These are phyloP conservation scores for Antitrichia curtipendula DNA, from an alignment of 225 moss, liverwort and hornwort species.

Conservation along the genomic window DNA sequence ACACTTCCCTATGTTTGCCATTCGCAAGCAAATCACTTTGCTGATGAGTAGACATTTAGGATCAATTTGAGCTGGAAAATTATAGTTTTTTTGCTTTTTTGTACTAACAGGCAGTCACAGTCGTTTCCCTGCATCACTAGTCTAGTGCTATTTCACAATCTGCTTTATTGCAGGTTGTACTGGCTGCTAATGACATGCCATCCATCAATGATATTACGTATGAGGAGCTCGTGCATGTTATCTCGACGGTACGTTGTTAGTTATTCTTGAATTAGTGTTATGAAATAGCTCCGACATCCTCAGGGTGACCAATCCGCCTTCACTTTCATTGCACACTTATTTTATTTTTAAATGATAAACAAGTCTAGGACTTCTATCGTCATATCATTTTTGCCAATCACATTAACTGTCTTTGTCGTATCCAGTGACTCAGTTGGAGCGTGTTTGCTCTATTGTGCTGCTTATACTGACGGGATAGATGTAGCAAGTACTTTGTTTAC, in stretches of 20 bases:
- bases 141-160: not conserved
- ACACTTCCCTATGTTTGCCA: not conserved
- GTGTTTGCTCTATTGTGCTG: not conserved
- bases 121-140: not conserved
- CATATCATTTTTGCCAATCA: not conserved
- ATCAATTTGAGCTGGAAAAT: not conserved
- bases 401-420: not conserved
- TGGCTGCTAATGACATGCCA: slow-evolving; percentile 89
- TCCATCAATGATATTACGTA: slow-evolving; percentile 92
- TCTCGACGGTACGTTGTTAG: slow-evolving; percentile 42
- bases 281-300: not conserved
- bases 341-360: not conserved
- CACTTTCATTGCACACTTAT: not conserved
- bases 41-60: not conserved
- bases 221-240: slow-evolving; percentile 62
- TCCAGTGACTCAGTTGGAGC: not conserved
- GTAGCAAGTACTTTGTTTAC: not conserved
- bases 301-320: not conserved
- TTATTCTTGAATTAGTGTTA: not conserved
- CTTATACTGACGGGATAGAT: not conserved
- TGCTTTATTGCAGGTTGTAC: slow-evolving; percentile 39
- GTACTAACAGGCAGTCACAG: not conserved
- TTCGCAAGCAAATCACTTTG: not conserved
- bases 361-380: not conserved
- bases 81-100: not conserved